phyloP scores from a whole-genome alignment of 495 filamentous ascomycete species.

The Aspergillus affinis region DNA sequence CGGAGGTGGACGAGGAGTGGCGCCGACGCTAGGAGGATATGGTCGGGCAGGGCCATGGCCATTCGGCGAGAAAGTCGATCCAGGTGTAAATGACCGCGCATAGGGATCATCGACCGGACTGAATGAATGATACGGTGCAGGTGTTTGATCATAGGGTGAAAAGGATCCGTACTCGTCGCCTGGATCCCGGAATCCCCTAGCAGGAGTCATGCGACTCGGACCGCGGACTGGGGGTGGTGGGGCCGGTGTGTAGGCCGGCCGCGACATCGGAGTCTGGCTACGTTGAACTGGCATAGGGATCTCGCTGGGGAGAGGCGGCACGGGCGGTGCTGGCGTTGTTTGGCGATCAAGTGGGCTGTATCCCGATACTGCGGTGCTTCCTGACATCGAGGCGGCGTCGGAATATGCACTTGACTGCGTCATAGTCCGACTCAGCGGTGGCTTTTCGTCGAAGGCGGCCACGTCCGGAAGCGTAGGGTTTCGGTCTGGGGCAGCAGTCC shows the following conservation, averaged over 20 bases:
- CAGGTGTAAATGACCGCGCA: conserved; percentile 20
- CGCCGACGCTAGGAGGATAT: conserved; percentile 13
- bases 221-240: conserved; percentile 12
- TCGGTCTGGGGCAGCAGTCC: conserved; percentile 33
- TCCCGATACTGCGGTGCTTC: conserved; percentile 58
- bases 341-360: conserved; percentile 47
- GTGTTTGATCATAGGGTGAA: conserved; percentile 10
- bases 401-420: conserved; percentile 46
- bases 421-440: conserved; percentile 36
- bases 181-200: conserved; percentile 7
- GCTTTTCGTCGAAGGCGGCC: conserved; percentile 22
- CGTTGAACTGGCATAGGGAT: conserved; percentile 16
- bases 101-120: conserved; percentile 16
- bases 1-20: conserved; percentile 8
- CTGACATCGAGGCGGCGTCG: conserved; percentile 53
- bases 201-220: conserved; percentile 16
- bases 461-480: conserved; percentile 45
- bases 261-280: conserved; percentile 21
- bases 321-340: conserved; percentile 25
- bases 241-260: conserved; percentile 10
- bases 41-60: conserved; percentile 9
- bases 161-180: conserved; percentile 13
- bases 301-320: conserved; percentile 25
- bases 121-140: conserved; percentile 17
- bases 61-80: conserved; percentile 5